Evolutionary conservation across 331 rosid species (phyloP), one percentile per base, ranked within the genome.

Genomic region (Phaseolus coccineus): DNA sequence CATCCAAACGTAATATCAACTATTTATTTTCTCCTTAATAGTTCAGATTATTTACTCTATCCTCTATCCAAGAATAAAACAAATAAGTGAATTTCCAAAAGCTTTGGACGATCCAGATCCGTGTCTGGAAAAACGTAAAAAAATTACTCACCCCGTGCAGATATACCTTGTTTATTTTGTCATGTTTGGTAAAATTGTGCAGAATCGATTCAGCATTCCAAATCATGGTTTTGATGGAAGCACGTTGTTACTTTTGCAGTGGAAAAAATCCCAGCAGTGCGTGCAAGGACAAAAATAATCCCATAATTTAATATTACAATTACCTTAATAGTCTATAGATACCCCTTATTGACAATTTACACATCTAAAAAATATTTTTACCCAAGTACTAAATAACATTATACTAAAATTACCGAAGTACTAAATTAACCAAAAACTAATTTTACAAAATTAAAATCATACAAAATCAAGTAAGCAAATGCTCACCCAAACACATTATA

Each of bases 261-360:
- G 46, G 69, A 62, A 62, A 61, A 62, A 6, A 13, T 42, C 13
- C 44, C 46, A 62, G 25, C 8, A 6, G 50, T 14, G 22, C 13
- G 5, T 35, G 28, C 30, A 30, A 8, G 1, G 15, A 64, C 27
- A 64, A 35, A 64, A 64, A 19, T 16, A 64, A 16, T 37, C 13
- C 46, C 27, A 15, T 63, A 35, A 63, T 63, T 63, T 37, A 64
- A n/a, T 64, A 64, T 37, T 35, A 64, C n/a, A 8, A 64, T 63
- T 63, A n/a, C 28, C n/a, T 63, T 7, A 63, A 35, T 33, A 22
- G 68, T 30, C 8, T 62, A 31, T 35, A 64, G 70, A 35, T 3
- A 35, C 70, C 70, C 70, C 7, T 64, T 7, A 33, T 16, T 37
- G 71, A 37, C 71, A 39, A 65, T 39, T 35, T n/a, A 16, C 27